Evolutionary conservation across 768 basidiomycete genomes (phyloP).

Genomic region (Pleurotus sapidus): DNA sequence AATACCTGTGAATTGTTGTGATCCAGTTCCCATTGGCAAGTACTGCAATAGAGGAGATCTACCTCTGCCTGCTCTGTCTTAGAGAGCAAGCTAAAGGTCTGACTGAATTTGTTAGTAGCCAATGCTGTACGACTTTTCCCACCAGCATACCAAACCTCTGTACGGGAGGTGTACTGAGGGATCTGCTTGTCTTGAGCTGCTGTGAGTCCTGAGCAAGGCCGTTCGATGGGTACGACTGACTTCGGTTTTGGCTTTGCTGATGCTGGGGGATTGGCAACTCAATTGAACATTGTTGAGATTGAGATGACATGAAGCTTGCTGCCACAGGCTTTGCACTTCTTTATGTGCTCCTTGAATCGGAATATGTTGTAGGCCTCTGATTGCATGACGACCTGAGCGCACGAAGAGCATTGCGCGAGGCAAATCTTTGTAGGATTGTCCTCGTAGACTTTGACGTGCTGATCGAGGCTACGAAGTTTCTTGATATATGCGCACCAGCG

Average conservation of each 20-base stretch:
- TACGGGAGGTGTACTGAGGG: background rate
- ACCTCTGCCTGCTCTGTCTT: background rate
- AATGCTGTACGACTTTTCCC: background rate
- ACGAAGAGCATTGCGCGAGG: background rate
- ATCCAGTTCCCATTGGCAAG: background rate
- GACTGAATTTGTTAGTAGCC: background rate
- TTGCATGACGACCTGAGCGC: background rate
- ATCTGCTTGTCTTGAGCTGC: background rate
- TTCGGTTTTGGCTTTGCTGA: background rate
- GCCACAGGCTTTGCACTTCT: background rate
- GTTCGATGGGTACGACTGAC: background rate
- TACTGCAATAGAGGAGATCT: background rate
- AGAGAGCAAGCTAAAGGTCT: background rate
- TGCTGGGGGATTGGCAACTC: background rate
- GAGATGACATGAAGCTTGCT: background rate
- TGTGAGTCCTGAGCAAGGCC: background rate
- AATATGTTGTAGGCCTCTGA: background rate
- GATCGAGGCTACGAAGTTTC: background rate
- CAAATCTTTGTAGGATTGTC: background rate
- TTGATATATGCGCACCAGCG: background rate
- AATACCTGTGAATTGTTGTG: background rate
- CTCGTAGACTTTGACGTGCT: background rate
- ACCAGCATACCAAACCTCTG: background rate
- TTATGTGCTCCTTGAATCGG: background rate
- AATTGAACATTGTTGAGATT: background rate